Conservation (phyloP, 768 basidiomycete genomes). For the Lactarius hengduanensis region DNA sequence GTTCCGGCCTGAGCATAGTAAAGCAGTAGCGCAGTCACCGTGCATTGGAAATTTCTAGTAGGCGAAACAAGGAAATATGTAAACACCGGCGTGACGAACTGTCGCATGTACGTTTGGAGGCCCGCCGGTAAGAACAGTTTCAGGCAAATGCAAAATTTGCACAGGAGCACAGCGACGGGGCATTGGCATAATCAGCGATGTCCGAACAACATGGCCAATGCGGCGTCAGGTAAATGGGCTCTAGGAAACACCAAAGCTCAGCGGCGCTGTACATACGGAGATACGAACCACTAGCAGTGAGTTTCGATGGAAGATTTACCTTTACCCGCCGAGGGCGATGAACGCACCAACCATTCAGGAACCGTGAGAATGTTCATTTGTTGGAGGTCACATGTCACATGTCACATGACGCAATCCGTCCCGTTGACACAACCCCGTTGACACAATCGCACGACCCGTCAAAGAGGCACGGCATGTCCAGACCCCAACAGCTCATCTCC, state of each 20-base stretch:
- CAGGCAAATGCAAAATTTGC: background rate
- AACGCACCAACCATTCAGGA: too few species aligned
- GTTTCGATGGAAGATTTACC: background rate
- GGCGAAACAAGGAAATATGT: background rate
- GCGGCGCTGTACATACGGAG: conserved; percentile 2
- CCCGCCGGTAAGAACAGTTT: background rate
- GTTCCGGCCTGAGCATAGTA: background rate
- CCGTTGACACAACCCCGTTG: too few species aligned
- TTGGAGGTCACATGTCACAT: conserved; percentile 2
- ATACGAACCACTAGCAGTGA: background rate
- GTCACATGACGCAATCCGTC: background rate
- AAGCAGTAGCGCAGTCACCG: background rate
- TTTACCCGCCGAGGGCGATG: background rate
- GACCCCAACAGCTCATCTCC: conserved; percentile 3
- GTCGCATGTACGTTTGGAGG: background rate
- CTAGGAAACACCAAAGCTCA: background rate
- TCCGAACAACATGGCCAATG: conserved; percentile 2
- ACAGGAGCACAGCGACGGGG: background rate
- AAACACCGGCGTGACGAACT: background rate
- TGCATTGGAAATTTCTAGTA: background rate
- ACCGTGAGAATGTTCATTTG: too few species aligned
- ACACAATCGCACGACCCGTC: background rate
- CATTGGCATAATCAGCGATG: background rate
- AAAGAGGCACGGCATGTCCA: background rate
- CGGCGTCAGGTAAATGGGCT: background rate